phyloP scores from a whole-genome alignment of 2,329 filamentous ascomycete species.

The Penicillium sp. region DNA sequence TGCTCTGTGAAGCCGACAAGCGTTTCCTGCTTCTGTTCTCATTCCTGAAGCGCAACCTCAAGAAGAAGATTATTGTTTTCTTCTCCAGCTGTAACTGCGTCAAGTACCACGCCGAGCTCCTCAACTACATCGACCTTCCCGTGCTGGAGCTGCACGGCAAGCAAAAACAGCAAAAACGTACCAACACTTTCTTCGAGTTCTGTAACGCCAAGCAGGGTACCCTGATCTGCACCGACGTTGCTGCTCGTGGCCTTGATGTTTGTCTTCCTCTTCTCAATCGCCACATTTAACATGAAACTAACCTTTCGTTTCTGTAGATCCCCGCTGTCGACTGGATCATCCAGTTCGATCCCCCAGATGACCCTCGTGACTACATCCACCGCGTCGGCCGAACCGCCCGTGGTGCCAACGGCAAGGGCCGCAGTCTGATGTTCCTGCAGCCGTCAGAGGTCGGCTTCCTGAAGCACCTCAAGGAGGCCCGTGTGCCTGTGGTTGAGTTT shows the following conservation, averaged over 20 bases:
- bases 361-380: constrained; percentile 90
- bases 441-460: constrained; percentile 92
- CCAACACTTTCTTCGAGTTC: constrained; percentile 98
- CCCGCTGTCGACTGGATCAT: constrained; percentile 95
- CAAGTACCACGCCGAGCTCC: constrained; percentile 91
- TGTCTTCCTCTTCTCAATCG: constrained; percentile 34
- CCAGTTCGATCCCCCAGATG: constrained; percentile 92
- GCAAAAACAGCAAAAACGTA: constrained; percentile 98
- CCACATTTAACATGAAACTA: not conserved
- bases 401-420: constrained; percentile 79
- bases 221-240: constrained; percentile 94
- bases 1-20: constrained; percentile 89
- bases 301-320: constrained; percentile 57
- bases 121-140: constrained; percentile 96
- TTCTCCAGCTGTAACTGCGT: constrained; percentile 91
- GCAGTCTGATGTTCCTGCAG: constrained; percentile 89
- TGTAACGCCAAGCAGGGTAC: constrained; percentile 82
- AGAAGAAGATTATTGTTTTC: constrained; percentile 98
- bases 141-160: constrained; percentile 89
- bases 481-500: constrained; percentile 93
- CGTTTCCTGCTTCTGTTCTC: constrained; percentile 92
- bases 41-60: constrained; percentile 86
- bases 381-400: constrained; percentile 92
- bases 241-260: constrained; percentile 87
- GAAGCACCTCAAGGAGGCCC: constrained; percentile 83